phyloP scores from a whole-genome alignment of 192 early-diverging fungal species.

The Backusella macrospora region DNA sequence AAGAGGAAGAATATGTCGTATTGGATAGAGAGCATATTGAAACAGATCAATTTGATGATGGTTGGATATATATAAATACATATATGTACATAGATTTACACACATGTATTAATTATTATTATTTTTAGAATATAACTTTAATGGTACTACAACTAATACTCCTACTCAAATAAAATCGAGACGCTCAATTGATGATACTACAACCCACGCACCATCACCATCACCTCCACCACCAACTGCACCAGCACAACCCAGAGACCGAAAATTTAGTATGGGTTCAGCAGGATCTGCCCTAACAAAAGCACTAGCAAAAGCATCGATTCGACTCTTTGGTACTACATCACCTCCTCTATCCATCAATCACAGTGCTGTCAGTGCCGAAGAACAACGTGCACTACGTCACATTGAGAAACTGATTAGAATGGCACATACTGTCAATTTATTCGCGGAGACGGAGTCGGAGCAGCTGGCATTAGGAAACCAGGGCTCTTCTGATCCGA shows the following conservation, averaged over 20 bases:
- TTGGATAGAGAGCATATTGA: conserved; percentile 71
- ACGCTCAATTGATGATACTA: background rate
- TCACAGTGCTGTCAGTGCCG: conserved; percentile 19
- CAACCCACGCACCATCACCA: background rate
- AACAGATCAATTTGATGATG: conserved; percentile 75
- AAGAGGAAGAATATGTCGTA: conserved; percentile 75
- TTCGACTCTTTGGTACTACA: conserved; percentile 53
- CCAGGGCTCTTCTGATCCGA: conserved; percentile 37
- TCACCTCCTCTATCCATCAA: conserved; percentile 50
- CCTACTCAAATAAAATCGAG: background rate
- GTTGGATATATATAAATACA: conserved; percentile 33
- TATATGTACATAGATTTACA: background rate
- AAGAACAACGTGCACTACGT: conserved; percentile 53
- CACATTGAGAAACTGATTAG: conserved; percentile 70
- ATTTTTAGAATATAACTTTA: conserved; percentile 7
- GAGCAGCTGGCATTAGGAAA: conserved; percentile 49
- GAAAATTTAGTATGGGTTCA: conserved; percentile 34
- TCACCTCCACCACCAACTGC: background rate
- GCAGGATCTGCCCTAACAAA: conserved; percentile 53
- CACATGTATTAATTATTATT: conserved; percentile 8
- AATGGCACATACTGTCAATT: conserved; percentile 69
- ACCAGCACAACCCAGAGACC: conserved; percentile 20
- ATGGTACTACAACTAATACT: background rate
- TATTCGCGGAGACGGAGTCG: conserved; percentile 64
- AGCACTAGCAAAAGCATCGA: conserved; percentile 56